These are phyloP conservation scores for Nigrograna mackinnonii DNA, from an alignment of 2,329 filamentous ascomycete genomes.

Conservation along the genomic window DNA sequence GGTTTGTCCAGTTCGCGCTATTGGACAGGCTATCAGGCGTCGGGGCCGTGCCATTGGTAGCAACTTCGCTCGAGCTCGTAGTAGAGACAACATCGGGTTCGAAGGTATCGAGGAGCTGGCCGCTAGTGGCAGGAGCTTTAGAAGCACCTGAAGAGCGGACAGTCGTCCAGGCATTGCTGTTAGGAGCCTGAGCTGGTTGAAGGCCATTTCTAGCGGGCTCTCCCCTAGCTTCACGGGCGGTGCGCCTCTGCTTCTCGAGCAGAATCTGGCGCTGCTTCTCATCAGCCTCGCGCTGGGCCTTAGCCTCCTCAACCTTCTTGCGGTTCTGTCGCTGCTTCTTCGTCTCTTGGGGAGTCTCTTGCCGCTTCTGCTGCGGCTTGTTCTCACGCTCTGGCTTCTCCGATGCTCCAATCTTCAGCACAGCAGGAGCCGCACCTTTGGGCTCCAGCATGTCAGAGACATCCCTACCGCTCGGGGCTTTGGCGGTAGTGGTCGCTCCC, in stretches of 20 bases:
- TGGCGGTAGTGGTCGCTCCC: slow-evolving; percentile 29
- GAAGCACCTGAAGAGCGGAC: slow-evolving; percentile 26
- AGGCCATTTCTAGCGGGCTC: slow-evolving; percentile 80
- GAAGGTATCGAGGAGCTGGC: slow-evolving; percentile 54
- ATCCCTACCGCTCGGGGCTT: slow-evolving; percentile 64
- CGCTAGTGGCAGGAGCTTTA: slow-evolving; percentile 20
- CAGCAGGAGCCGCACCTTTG: slow-evolving; percentile 66
- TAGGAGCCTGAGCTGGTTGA: slow-evolving; percentile 49
- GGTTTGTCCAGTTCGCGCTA: slow-evolving; percentile 47
- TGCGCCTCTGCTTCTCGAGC: slow-evolving; percentile 81
- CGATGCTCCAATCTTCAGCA: slow-evolving; percentile 76
- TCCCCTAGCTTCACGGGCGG: slow-evolving; percentile 80
- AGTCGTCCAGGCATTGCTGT: slow-evolving; percentile 59
- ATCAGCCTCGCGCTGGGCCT: slow-evolving; percentile 72
- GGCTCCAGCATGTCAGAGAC: slow-evolving; percentile 93
- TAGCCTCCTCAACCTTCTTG: slow-evolving; percentile 82
- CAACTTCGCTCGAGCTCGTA: slow-evolving; percentile 41
- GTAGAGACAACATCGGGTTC: slow-evolving; percentile 45
- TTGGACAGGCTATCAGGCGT: slow-evolving; percentile 39
- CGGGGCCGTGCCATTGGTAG: slow-evolving; percentile 45
- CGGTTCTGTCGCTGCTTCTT: slow-evolving; percentile 97
- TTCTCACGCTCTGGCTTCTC: slow-evolving; percentile 60
- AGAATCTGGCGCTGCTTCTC: slow-evolving; percentile 77
- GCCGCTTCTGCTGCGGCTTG: slow-evolving; percentile 65
- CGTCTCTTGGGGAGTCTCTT: slow-evolving; percentile 63